Evolutionary conservation across 495 filamentous ascomycete genomes (phyloP).

Genomic region (Evernia prunastri): DNA sequence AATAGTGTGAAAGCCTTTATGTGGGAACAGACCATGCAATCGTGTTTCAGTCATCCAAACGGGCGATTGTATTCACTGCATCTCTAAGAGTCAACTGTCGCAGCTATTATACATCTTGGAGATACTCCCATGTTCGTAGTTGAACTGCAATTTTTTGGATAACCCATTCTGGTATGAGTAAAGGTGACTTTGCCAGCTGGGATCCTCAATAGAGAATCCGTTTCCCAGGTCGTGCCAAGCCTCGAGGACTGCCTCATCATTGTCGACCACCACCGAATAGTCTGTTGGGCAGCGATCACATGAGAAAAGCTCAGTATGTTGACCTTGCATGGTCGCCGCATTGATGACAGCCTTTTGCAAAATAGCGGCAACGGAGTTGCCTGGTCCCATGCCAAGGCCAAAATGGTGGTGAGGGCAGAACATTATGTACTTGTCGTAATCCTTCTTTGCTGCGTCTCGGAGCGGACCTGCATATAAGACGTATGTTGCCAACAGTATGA

Average conservation of each 20-base stretch:
- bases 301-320: constrained; percentile 11
- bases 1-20: constrained; percentile 2
- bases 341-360: constrained; percentile 14
- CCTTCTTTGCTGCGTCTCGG: constrained; percentile 14
- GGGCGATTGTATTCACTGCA: constrained; percentile 10
- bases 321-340: constrained; percentile 14
- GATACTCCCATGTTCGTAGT: constrained; percentile 17
- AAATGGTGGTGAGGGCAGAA: constrained; percentile 17
- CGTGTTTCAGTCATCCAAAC: constrained; percentile 4
- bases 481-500: constrained; percentile 17
- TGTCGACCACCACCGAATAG: constrained; percentile 14
- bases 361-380: constrained; percentile 14
- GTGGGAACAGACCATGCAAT: constrained; percentile 10
- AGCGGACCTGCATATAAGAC: constrained; percentile 16
- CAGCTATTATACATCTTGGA: constrained; percentile 15
- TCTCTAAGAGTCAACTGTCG: constrained; percentile 7
- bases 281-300: constrained; percentile 18
- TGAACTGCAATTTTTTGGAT: constrained; percentile 12
- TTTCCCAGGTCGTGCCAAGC: constrained; percentile 19
- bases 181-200: constrained; percentile 18
- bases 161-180: constrained; percentile 4
- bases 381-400: constrained; percentile 15
- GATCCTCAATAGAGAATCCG: constrained; percentile 14
- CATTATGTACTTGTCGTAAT: constrained; percentile 8
- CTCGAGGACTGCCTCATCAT: constrained; percentile 14